These are phyloP conservation scores for Moesziomyces parantarcticus DNA, from an alignment of 1,284 basidiomycete species.

Conservation along the genomic window DNA sequence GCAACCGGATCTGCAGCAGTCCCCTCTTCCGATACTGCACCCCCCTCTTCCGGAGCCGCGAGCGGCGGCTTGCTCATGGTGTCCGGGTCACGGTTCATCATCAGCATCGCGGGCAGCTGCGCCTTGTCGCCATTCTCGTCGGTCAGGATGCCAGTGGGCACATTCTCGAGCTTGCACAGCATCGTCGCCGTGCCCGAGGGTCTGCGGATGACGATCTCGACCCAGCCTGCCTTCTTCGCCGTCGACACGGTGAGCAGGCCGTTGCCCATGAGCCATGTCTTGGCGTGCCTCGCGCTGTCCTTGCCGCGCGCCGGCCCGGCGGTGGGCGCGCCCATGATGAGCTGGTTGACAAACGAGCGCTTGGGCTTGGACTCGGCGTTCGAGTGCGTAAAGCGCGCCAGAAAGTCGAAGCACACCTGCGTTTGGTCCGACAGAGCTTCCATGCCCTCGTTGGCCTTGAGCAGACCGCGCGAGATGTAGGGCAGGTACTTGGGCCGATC, in stretches of 20 bases:
- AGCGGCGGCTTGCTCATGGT: slow-evolving; percentile 38
- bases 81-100: slow-evolving; percentile 75
- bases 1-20: neutral
- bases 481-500: slow-evolving; percentile 85
- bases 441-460: slow-evolving; percentile 85
- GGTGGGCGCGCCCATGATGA: slow-evolving; percentile 69
- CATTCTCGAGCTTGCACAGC: slow-evolving; percentile 89
- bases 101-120: slow-evolving; percentile 77
- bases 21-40: neutral
- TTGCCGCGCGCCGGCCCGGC: slow-evolving; percentile 63
- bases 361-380: slow-evolving; percentile 92
- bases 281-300: slow-evolving; percentile 66
- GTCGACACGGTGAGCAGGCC: slow-evolving; percentile 85
- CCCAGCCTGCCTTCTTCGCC: slow-evolving; percentile 83
- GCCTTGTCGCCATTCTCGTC: slow-evolving; percentile 72
- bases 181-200: slow-evolving; percentile 88
- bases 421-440: slow-evolving; percentile 85
- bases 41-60: slow-evolving; percentile 24
- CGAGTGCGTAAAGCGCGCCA: slow-evolving; percentile 92
- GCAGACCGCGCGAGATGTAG: slow-evolving; percentile 86
- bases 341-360: slow-evolving; percentile 80
- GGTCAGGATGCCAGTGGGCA: slow-evolving; percentile 68
- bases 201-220: slow-evolving; percentile 85
- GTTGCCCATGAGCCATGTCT: slow-evolving; percentile 89
- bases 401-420: slow-evolving; percentile 97